Conservation (phyloP, 306 rosid genomes). For the Acmispon strigosus region DNA sequence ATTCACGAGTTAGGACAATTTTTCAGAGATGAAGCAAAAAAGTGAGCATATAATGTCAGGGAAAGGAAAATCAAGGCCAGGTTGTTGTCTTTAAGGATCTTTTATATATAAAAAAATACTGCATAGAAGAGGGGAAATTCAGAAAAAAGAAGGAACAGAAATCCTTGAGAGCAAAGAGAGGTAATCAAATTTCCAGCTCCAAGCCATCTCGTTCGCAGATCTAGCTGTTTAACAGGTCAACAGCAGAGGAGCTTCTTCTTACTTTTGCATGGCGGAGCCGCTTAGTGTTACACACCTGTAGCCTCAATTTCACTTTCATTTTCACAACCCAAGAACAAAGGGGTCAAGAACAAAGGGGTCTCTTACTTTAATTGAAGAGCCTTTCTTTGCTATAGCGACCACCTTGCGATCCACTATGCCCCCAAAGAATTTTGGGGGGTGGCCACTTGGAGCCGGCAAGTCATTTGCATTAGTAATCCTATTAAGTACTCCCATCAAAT, state of each 20-base stretch:
- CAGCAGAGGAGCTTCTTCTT: neutral
- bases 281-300: neutral
- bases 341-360: neutral
- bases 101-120: neutral
- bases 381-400: neutral
- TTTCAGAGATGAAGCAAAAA: conserved; percentile 4
- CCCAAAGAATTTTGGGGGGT: neutral
- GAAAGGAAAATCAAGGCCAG: neutral
- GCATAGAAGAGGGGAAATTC: neutral
- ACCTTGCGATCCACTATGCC: neutral
- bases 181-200: neutral
- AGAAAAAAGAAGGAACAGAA: neutral
- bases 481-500: neutral
- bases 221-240: neutral
- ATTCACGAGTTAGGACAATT: conserved; percentile 2
- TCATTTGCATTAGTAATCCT: neutral
- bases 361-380: neutral
- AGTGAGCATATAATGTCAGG: neutral
- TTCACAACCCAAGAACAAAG: neutral
- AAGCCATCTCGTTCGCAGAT: neutral
- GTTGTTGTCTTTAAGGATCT: neutral
- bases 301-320: neutral
- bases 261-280: neutral
- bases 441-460: neutral
- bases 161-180: neutral